A percentile compares a stretch with the other conserved stretches of the same genome.
Conservation (phyloP, 2,329 filamentous ascomycete species). For the Alternaria sp. region DNA sequence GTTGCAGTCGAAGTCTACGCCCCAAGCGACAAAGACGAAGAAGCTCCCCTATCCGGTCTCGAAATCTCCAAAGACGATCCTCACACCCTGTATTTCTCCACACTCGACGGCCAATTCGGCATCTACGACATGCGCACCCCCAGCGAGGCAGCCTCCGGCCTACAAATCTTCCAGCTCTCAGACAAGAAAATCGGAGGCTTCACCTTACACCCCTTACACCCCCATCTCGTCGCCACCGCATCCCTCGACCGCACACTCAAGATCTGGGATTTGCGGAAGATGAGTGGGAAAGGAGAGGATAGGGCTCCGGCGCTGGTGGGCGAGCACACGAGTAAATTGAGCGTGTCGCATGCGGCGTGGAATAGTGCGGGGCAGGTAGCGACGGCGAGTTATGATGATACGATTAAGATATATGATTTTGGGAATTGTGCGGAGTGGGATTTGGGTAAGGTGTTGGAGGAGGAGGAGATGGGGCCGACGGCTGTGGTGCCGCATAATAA, state of each 20-base stretch:
- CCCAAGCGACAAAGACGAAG: conserved; percentile 70
- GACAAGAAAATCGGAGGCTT: conserved; percentile 98
- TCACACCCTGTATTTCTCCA: conserved; percentile 84
- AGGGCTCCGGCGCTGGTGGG: conserved; percentile 74
- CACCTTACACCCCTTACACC: conserved; percentile 77
- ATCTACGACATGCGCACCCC: conserved; percentile 76
- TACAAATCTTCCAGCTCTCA: conserved; percentile 74
- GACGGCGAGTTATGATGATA: conserved; percentile 94
- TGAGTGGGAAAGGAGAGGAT: conserved; percentile 67
- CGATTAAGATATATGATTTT: conserved; percentile 89
- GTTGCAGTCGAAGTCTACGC: conserved; percentile 83
- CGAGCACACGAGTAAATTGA: conserved; percentile 81
- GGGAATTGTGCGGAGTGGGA: conserved; percentile 52
- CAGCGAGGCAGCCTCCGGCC: conserved; percentile 55
- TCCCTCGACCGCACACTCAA: conserved; percentile 88
- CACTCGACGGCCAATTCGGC: conserved; percentile 79
- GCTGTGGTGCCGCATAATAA: conserved; percentile 84
- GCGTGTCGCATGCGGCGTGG: conserved; percentile 92
- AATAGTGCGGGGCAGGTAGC: conserved; percentile 83
- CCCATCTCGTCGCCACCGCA: conserved; percentile 86
- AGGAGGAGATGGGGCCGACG: conserved; percentile 71
- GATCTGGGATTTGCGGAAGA: conserved; percentile 89
- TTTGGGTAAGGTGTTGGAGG: conserved; percentile 65
- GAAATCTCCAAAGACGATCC: conserved; percentile 76
- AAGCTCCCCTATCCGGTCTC: conserved; percentile 82